phyloP scores from a whole-genome alignment of 495 filamentous ascomycete genomes.

The Xylaria nigripes region DNA sequence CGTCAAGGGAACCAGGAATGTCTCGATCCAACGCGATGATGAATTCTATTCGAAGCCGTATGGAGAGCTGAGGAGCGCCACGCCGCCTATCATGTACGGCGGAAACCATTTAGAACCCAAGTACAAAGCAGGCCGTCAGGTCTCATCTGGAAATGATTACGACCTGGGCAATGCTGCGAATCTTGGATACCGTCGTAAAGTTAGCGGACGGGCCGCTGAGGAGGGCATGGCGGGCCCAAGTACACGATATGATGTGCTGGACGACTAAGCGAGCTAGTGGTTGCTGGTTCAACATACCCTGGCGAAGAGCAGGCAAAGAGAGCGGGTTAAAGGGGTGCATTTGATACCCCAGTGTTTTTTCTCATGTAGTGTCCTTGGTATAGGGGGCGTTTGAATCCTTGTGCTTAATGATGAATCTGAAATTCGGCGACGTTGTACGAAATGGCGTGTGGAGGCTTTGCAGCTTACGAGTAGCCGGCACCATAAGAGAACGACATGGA shows the following conservation, averaged over 20 bases:
- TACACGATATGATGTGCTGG: constrained; percentile 25
- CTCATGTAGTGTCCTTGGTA: too few species aligned
- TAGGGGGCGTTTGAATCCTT: constrained; percentile 1
- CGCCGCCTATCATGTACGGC: constrained; percentile 40
- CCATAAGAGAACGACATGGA: not conserved
- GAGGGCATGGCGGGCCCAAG: constrained; percentile 48
- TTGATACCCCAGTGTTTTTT: not conserved
- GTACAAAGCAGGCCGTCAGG: constrained; percentile 27
- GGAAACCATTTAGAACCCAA: constrained; percentile 4
- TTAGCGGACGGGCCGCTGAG: constrained; percentile 79
- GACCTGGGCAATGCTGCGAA: constrained; percentile 38
- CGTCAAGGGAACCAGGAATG: constrained; percentile 23
- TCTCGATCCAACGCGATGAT: constrained; percentile 45
- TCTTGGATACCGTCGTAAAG: constrained; percentile 46
- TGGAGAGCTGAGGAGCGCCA: constrained; percentile 38
- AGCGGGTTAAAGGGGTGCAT: not conserved
- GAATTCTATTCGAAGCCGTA: constrained; percentile 47
- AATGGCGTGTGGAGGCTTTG: not conserved
- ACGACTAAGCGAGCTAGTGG: constrained; percentile 5
- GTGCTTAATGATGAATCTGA: not conserved
- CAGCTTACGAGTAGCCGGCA: not conserved
- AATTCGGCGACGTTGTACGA: not conserved
- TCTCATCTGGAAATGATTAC: constrained; percentile 53
- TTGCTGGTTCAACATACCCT: not conserved
- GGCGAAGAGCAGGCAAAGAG: not conserved